phyloP scores from a whole-genome alignment of 106 monocot genomes.

The Cymbidium sinense region DNA sequence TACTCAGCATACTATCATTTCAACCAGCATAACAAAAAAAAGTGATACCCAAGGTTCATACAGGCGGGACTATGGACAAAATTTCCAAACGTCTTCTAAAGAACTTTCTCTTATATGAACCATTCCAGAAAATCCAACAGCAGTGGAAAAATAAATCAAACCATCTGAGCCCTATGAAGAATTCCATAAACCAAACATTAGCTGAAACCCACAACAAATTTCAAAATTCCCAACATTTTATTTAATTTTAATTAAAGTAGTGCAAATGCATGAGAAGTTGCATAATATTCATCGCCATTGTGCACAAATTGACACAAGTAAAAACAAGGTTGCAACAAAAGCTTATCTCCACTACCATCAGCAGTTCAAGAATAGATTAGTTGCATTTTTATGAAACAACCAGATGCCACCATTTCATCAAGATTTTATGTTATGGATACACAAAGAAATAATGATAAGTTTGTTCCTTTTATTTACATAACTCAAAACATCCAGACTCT shows the following conservation, averaged over 20 bases:
- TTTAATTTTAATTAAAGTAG: background rate
- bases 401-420: constrained; percentile 25
- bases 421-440: constrained; percentile 15
- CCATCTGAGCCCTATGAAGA: constrained; percentile 1
- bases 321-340: constrained; percentile 11
- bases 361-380: constrained; percentile 6
- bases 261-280: background rate
- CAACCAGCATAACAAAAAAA: background rate
- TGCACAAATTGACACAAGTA: background rate
- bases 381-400: constrained; percentile 17
- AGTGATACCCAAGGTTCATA: constrained; percentile 1
- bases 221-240: background rate
- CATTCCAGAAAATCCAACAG: constrained; percentile 16
- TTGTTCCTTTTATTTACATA: background rate
- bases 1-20: too few relatives aligned
- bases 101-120: background rate
- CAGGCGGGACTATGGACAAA: background rate
- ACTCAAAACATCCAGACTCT: background rate
- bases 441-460: background rate
- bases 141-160: background rate
- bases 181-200: background rate
- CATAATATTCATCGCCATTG: constrained; percentile 13
- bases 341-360: constrained; percentile 7
- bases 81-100: background rate
- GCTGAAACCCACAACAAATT: background rate